Evolutionary conservation across 2,329 filamentous ascomycete genomes (phyloP), one percentile per base, ranked within the genome.

Genomic region (Hypoxylon sp.): DNA sequence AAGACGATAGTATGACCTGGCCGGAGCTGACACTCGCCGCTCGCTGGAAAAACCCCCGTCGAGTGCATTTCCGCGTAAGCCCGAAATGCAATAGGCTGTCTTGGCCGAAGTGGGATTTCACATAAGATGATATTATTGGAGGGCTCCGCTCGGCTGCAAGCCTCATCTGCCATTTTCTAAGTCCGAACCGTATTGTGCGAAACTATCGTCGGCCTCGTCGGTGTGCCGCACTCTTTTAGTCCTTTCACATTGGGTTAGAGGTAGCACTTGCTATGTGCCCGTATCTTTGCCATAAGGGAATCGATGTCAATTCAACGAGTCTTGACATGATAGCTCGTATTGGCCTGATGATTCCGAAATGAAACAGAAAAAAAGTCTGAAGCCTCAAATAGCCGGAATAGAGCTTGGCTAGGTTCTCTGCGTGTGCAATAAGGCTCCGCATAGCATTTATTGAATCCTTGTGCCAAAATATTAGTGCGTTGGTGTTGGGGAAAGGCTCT

Each of bases 381-480:
- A 58, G 51, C 31, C 48, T 58, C 37, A 69, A 67, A 71, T 71
- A 71, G 62, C 63, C 69, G 69, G 63, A 69, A 67, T 69, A 57
- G 57, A 69, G 59, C 67, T 61, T 56, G 59, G 60, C 65, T 65
- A 53, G 62, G 48, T 31, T 62, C 35, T 64, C 56, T 55, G 59
- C 51, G 56, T 62, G 44, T 62, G 57, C 52, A 65, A 69, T 62
- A 67, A 67, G 54, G 63, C 59, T 67, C 65, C 62, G 62, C 66
- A 69, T 68, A 68, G 47, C 17, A 57, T 48, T 48, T 62, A 64
- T 69, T 67, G 69, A 67, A 71, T 67, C 67, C 67, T 71, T 62
- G 63, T 53, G 69, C 56, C 21, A 64, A 50, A 59, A 24, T 64
- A 5, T 62, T 65, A 67, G 63, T 62, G 69, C 39, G 35, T 51